phyloP scores from a whole-genome alignment of 2,329 filamentous ascomycete species.

The Cercospora berteroae region DNA sequence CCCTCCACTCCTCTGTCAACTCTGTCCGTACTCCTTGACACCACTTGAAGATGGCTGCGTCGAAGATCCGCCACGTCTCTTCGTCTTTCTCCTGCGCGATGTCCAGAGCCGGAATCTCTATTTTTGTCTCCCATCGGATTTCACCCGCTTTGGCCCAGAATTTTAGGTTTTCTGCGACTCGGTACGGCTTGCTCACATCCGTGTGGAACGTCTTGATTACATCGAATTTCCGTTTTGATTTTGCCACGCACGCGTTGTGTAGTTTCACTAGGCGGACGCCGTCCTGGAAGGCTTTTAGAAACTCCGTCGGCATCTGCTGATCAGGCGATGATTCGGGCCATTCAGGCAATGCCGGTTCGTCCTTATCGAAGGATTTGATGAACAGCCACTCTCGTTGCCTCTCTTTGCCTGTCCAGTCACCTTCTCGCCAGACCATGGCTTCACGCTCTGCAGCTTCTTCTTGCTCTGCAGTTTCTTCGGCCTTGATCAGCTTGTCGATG shows the following conservation, averaged over 20 bases:
- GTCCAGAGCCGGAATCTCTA: slow-evolving; percentile 81
- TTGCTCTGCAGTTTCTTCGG: slow-evolving; percentile 74
- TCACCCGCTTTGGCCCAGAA: slow-evolving; percentile 97
- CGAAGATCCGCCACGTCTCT: slow-evolving; percentile 73
- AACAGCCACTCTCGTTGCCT: slow-evolving; percentile 79
- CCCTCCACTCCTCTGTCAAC: slow-evolving; percentile 69
- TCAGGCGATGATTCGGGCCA: slow-evolving; percentile 55
- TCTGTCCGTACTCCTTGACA: slow-evolving; percentile 78
- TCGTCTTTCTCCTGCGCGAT: slow-evolving; percentile 73
- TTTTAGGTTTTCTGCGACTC: slow-evolving; percentile 85
- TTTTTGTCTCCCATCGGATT: slow-evolving; percentile 82
- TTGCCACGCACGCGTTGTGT: slow-evolving; percentile 84
- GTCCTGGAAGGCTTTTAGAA: slow-evolving; percentile 71
- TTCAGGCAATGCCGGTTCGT: slow-evolving; percentile 61
- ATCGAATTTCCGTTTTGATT: slow-evolving; percentile 82
- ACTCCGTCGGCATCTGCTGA: slow-evolving; percentile 54
- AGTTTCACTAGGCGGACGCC: slow-evolving; percentile 79
- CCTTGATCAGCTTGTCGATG: slow-evolving; percentile 71
- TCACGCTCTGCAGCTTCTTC: slow-evolving; percentile 69
- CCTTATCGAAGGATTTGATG: slow-evolving; percentile 68
- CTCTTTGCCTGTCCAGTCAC: slow-evolving; percentile 71
- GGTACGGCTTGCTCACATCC: slow-evolving; percentile 93
- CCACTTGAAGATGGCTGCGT: slow-evolving; percentile 80
- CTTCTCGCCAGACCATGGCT: slow-evolving; percentile 73
- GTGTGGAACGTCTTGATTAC: slow-evolving; percentile 84